phyloP scores from a whole-genome alignment of 2,329 filamentous ascomycete genomes.

The Aspergillus sp. region DNA sequence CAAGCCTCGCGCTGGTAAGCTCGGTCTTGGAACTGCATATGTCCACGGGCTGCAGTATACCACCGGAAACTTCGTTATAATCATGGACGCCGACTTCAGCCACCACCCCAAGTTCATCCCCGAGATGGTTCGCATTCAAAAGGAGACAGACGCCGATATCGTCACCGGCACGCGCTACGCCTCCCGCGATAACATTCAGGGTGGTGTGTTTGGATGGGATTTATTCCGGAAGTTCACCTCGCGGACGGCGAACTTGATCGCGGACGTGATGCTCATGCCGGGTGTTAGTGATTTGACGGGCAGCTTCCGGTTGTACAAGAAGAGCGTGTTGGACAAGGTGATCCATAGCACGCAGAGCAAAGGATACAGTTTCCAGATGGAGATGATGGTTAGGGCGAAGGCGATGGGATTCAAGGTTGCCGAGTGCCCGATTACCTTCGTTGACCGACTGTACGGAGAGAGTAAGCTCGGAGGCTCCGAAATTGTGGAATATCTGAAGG shows the following conservation, averaged over 20 bases:
- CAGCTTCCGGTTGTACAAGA: conserved; percentile 94
- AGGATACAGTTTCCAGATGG: conserved; percentile 99
- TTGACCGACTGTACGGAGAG: conserved; percentile 92
- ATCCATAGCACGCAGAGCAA: conserved; percentile 91
- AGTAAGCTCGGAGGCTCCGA: conserved; percentile 92
- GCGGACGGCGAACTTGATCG: conserved; percentile 86
- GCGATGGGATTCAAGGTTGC: conserved; percentile 91
- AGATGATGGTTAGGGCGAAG: conserved; percentile 97
- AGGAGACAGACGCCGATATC: conserved; percentile 81
- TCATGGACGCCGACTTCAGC: conserved; percentile 99
- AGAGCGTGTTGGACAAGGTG: conserved; percentile 80
- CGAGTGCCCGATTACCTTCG: conserved; percentile 95
- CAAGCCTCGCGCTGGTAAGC: conserved; percentile 87
- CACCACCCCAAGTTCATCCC: conserved; percentile 99
- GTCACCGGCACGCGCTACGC: conserved; percentile 96
- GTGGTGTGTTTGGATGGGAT: conserved; percentile 95
- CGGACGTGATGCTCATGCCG: conserved; percentile 87
- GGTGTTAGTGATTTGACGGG: conserved; percentile 95
- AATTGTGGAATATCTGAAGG: conserved; percentile 95
- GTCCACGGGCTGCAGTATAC: conserved; percentile 89
- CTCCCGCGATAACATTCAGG: conserved; percentile 59
- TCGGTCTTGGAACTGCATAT: conserved; percentile 95
- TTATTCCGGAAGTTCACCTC: conserved; percentile 75
- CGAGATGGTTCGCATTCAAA: conserved; percentile 83
- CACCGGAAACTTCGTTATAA: conserved; percentile 93